Evolutionary conservation across 1,139 yeast genomes (phyloP), one percentile per base, ranked within the genome.

Genomic region (Zygosaccharomyces sapae): DNA sequence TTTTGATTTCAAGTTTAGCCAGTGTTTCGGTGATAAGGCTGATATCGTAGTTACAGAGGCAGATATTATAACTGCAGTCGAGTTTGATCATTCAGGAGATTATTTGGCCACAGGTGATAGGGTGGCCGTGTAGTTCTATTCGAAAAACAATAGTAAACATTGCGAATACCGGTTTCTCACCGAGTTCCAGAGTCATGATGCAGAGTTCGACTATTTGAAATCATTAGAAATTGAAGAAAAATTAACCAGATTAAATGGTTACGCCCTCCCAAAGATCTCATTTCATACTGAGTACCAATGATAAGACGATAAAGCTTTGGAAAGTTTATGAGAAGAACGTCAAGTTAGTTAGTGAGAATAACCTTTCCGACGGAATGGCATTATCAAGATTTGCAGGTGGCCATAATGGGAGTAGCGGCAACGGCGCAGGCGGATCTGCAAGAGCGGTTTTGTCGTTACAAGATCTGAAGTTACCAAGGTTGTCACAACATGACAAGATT

Each of bases 181-280:
- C 22, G 99, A 94, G 69, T 94, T 94, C 68, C 99, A 94, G 72
- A 81, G 92, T 65, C 99, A 94, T 70, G 99, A 94, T 68, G 97
- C 98, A 7, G 98, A 94, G 69, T 94, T 94, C 64, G 99, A 92
- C 71, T 94, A 94, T 70, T 75, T 94, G 58, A 94, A 94, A 70
- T 86, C 96, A 31, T 75, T 94, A 57, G 98, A 94, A 70, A 94
- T 94, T 63, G 98, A 94, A 70, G 99, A 94, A 70, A 92, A 92
- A 94, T 94, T 68, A 94, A 94, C 72, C 92, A 92, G 71, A 90
- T 94, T 67, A 89, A 89, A 70, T 94, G 99, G 99, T 79, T 95
- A 64, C 82, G 80, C 61, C 81, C 95, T 55, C 85, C 49, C 90
- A 88, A 69, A 83, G 86, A 66, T 86, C 97, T 10, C 92, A 90